Base-by-base conservation (phyloP, 2,329 filamentous ascomycete species). In the Aspergillus sp. region DNA sequence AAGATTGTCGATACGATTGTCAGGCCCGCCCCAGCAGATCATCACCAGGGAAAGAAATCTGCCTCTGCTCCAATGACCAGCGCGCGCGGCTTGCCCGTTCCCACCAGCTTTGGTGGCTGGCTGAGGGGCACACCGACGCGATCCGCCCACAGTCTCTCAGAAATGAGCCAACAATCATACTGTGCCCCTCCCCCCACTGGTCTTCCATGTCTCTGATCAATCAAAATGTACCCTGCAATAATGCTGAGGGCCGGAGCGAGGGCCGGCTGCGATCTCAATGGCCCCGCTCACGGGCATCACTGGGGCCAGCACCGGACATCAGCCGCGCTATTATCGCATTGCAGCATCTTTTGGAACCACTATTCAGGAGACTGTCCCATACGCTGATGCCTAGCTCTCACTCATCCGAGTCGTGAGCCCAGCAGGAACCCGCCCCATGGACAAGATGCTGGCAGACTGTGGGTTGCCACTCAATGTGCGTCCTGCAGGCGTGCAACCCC, bases 401-500 rank as follows among this genome's bases (percentile, higher is more conserved):
- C 12, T 37, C 4, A 37, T 37, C 12, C 35, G 35, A 37, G 5
- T 37, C 14, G 35, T 37, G 31, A 49, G 45, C 39, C 40, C 47
- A 35, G 47, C 39, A 58, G 52, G 48, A 56, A 56, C 59, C 56
- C 56, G 55, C 27, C 46, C 45, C 40, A 27, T 12, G 41, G 15
- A 43, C 8, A 19, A 23, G 37, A 37, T 47, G 17, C 37, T 41
- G 35, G 27, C 9, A 1, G 9, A 11, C n/a, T 39, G 31, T 47
- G 48, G 43, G 49, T 37, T 19, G 43, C 35, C 27, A 56, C 50
- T 44, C 46, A 44, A 21, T 41, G 52, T 61, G 59, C 56, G 56
- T 41, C 52, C 56, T 61, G 59, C 56, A 59, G 56, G 56, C 41
- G 33, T 61, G 59, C 56, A 59, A 54, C 46, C 45, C 21, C 27